Evolutionary conservation across 2,329 filamentous ascomycete species (phyloP), one percentile per base, ranked within the genome.

Genomic region (Epicoccum nigrum): DNA sequence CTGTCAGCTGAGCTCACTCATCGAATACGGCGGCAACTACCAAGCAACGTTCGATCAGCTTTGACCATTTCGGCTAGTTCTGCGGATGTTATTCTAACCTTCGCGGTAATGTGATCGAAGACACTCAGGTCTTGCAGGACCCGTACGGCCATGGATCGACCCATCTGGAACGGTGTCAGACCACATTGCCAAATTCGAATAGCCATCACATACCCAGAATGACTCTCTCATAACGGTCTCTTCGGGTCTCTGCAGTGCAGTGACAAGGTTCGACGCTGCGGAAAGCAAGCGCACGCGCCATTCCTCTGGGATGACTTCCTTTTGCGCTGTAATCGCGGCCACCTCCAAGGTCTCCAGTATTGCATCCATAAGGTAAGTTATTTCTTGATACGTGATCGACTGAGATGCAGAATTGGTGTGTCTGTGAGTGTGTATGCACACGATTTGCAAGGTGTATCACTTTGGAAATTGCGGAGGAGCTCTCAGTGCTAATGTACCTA

Each of bases 71-170:
- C 23, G 13, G 49, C 33, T 23, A 46, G 27, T 21, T 52, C 48
- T 23, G 11, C 20, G 16, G 48, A 46, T 1, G 48, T 51, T 19
- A 52, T 30, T 13, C 16, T 13, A 23, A 34, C 42, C 12, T 31
- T 46, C 17, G 23, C 30, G 8, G 27, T 20, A n/a, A 46, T 42
- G 12, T 40, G 13, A 11, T 31, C 34, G 27, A 46, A 52, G 11
- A 47, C n/a, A 20, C 33, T 28, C 15, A 46, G 31, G 7, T 46
- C 25, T 3, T 38, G 49, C 31, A 52, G 19, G 2, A 38, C 37
- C 11, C 50, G 27, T 37, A 53, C 25, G 12, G 35, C 37, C 43
- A 47, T 43, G 35, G 48, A 30, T 32, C 46, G 15, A n/a, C 41
- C 41, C 41, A 20, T 45, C 41, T 37, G 31, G 2, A 13, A 17